These are phyloP conservation scores for Endocladia muricata DNA, from an alignment of 31 red algal genomes.

Conservation along the genomic window DNA sequence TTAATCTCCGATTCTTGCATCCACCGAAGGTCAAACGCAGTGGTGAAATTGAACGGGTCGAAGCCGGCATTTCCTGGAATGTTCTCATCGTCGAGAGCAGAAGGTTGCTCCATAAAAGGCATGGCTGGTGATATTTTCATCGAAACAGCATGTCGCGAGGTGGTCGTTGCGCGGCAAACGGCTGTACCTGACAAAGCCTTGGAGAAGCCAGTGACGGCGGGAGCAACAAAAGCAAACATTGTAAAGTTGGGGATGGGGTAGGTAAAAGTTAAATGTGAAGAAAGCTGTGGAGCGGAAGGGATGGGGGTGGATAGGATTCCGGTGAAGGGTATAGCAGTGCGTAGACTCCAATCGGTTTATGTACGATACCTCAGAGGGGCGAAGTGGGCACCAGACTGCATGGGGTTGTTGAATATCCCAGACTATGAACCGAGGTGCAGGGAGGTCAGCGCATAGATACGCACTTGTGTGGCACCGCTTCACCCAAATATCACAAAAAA, in stretches of 20 bases:
- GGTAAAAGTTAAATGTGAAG: background rate
- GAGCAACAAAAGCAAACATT: slow-evolving; percentile 51
- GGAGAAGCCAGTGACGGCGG: slow-evolving; percentile 54
- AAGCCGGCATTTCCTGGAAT: slow-evolving; percentile 82
- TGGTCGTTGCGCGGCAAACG: slow-evolving; percentile 10
- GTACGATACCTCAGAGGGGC: too few relatives aligned
- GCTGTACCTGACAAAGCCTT: slow-evolving; percentile 18
- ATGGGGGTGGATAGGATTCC: background rate
- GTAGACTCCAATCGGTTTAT: too few relatives aligned
- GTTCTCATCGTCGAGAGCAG: slow-evolving; percentile 64
- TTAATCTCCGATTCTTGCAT: slow-evolving; percentile 94
- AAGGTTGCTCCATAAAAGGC: slow-evolving; percentile 85
- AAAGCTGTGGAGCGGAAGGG: background rate
- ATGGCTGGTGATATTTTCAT: slow-evolving; percentile 79
- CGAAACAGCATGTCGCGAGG: slow-evolving; percentile 26
- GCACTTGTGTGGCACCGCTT: too few relatives aligned
- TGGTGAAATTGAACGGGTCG: slow-evolving; percentile 86
- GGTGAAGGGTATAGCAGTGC: too few relatives aligned
- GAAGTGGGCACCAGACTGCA: too few relatives aligned
- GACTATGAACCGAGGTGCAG: too few relatives aligned
- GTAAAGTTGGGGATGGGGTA: background rate
- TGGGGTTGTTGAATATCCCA: too few relatives aligned
- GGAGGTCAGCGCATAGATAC: too few relatives aligned
- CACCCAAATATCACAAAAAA: too few relatives aligned
- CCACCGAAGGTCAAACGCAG: slow-evolving; percentile 72